Percentiles rank a stretch among this genome's conserved stretches.
phyloP scores from a whole-genome alignment of 2,329 filamentous ascomycete species.

The Orbilia javanica region DNA sequence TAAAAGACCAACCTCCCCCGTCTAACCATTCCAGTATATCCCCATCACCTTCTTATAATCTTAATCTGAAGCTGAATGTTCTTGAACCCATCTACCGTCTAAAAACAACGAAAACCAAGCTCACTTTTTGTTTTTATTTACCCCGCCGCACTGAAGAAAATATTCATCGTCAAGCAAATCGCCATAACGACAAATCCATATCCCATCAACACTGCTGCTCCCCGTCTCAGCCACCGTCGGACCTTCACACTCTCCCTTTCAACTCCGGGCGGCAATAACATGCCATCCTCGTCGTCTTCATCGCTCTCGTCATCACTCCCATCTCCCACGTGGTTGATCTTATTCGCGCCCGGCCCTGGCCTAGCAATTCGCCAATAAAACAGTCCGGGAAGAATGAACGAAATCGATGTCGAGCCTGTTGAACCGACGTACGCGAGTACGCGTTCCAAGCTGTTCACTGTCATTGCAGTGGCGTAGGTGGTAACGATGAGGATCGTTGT shows the following conservation, averaged over 20 bases:
- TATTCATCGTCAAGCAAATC: constrained; percentile 86
- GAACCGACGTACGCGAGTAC: constrained; percentile 95
- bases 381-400: constrained; percentile 92
- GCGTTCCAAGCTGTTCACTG: constrained; percentile 87
- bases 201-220: constrained; percentile 80
- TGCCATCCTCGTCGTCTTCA: constrained; percentile 66
- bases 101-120: too few relatives aligned
- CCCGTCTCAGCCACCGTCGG: constrained; percentile 75
- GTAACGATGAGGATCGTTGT: constrained; percentile 87
- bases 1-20: neutral
- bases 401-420: constrained; percentile 94
- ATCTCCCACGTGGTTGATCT: constrained; percentile 92
- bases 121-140: too few relatives aligned
- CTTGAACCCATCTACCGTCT: constrained; percentile 67
- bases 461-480: constrained; percentile 89
- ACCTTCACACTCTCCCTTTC: constrained; percentile 74
- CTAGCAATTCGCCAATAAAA: constrained; percentile 99
- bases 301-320: constrained; percentile 71
- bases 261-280: constrained; percentile 69
- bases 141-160: constrained; percentile 73
- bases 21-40: constrained; percentile 69
- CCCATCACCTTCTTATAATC: too few relatives aligned
- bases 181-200: constrained; percentile 92
- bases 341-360: constrained; percentile 85
- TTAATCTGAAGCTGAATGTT: too few relatives aligned